phyloP scores from a whole-genome alignment of 2,329 filamentous ascomycete genomes.

The Microascus cirrosus region DNA sequence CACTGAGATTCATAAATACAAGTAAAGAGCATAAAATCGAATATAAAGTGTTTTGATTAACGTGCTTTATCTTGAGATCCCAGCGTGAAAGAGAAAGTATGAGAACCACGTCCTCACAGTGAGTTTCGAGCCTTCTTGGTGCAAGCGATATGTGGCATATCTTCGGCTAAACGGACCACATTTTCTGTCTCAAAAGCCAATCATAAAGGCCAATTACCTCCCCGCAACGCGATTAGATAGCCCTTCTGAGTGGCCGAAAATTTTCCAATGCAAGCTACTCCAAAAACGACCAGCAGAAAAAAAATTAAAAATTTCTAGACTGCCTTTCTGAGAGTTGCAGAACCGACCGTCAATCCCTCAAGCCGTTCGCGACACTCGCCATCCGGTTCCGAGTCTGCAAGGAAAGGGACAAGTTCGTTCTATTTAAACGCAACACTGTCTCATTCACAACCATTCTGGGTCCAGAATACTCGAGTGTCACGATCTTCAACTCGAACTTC shows the following conservation, averaged over 20 bases:
- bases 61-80: neutral
- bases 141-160: neutral
- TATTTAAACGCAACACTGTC: neutral
- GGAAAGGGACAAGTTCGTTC: slow-evolving; percentile 2
- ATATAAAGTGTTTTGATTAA: neutral
- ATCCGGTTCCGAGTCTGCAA: slow-evolving; percentile 6
- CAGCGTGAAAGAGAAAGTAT: neutral
- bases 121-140: neutral
- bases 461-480: neutral
- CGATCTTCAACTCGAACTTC: slow-evolving; percentile 5
- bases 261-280: slow-evolving; percentile 8
- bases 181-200: neutral
- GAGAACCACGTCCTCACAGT: neutral
- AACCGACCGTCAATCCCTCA: slow-evolving; percentile 6
- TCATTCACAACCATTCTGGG: neutral
- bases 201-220: slow-evolving; percentile 1
- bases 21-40: too few species aligned
- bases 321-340: slow-evolving; percentile 6
- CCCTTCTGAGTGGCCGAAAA: slow-evolving; percentile 4
- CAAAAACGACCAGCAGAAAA: slow-evolving; percentile 7
- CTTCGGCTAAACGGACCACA: neutral
- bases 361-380: slow-evolving; percentile 8
- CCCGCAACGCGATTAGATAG: neutral
- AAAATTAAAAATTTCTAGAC: slow-evolving; percentile 11
- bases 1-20: too few species aligned